Conservation (phyloP, 371 early-diverging fungal species). For the Haplosporangium sp. region DNA sequence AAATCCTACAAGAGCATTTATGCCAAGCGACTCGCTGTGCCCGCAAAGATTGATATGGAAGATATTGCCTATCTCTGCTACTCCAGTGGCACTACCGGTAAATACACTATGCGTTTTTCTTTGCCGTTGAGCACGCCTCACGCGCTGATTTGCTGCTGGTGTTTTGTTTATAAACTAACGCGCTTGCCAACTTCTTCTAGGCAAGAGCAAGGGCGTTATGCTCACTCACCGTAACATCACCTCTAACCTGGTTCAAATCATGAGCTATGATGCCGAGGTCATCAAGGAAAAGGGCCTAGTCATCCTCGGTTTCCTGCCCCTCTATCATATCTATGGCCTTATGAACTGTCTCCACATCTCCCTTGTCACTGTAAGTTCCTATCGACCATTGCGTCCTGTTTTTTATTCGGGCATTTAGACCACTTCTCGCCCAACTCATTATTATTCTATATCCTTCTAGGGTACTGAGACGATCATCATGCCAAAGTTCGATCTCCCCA, state of each 20-base stretch:
- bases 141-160: not conserved
- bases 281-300: conserved; percentile 57
- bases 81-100: conserved; percentile 91
- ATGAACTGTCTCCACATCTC: conserved; percentile 56
- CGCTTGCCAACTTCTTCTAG: conserved; percentile 8
- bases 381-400: not conserved
- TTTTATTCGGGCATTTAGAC: not conserved
- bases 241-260: conserved; percentile 70
- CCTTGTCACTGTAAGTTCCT: conserved; percentile 34
- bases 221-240: conserved; percentile 79
- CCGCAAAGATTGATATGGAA: conserved; percentile 52
- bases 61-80: conserved; percentile 85
- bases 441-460: conserved; percentile 9
- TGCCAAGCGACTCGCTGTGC: conserved; percentile 47
- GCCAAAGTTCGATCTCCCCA: conserved; percentile 68
- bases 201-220: conserved; percentile 71
- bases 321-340: conserved; percentile 89
- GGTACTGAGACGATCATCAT: conserved; percentile 60
- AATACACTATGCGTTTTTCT: not conserved
- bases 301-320: conserved; percentile 79
- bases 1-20: conserved; percentile 44
- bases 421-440: not conserved
- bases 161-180: not conserved
- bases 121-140: not conserved
- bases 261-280: conserved; percentile 38